These are phyloP conservation scores for Dictyophora rubrovolvata DNA, from an alignment of 768 basidiomycete species.

Conservation along the genomic window DNA sequence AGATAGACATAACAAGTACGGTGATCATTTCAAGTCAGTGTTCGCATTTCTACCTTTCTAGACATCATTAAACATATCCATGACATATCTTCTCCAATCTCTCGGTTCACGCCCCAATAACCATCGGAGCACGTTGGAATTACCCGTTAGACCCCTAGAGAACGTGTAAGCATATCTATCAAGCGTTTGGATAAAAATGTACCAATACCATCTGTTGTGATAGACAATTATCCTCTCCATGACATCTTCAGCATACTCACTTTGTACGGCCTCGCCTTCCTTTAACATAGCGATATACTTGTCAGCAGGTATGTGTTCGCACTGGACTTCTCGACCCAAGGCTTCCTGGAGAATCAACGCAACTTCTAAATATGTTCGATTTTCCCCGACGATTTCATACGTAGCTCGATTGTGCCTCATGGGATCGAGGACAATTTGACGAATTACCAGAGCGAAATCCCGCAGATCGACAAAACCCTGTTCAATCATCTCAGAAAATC, in stretches of 20 bases:
- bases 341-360: conserved; percentile 15
- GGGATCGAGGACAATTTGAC: conserved; percentile 20
- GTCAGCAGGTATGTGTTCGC: conserved; percentile 15
- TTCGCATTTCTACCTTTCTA: no score
- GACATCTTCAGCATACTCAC: conserved; percentile 18
- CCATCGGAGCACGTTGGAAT: conserved; percentile 1
- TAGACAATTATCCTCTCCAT: conserved; percentile 24
- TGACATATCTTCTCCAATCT: neutral
- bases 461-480: conserved; percentile 26
- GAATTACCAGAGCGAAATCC: conserved; percentile 22
- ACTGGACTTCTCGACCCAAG: conserved; percentile 12
- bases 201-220: conserved; percentile 21
- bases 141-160: conserved; percentile 1
- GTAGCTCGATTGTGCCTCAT: conserved; percentile 22
- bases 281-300: conserved; percentile 10
- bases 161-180: neutral
- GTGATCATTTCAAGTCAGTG: no score
- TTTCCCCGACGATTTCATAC: conserved; percentile 26
- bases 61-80: no score
- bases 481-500: conserved; percentile 17
- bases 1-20: no score
- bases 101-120: conserved; percentile 4
- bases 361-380: conserved; percentile 21
- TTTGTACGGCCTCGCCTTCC: conserved; percentile 7
- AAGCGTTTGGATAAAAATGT: neutral